Base-by-base conservation (phyloP, 148 eudicot genomes). In the Diospyros kaki region DNA sequence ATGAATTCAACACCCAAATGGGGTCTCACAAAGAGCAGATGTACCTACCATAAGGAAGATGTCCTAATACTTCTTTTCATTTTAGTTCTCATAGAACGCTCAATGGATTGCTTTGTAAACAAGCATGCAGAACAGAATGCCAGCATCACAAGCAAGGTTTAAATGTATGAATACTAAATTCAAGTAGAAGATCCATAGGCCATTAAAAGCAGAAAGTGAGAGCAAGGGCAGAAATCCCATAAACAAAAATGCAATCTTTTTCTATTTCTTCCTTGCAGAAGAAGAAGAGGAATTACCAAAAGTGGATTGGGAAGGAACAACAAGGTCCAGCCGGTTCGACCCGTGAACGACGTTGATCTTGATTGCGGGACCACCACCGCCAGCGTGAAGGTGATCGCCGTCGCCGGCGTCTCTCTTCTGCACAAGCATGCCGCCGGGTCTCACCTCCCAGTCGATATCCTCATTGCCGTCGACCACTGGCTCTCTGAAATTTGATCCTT, bases 301-400 rank as follows among this genome's bases (percentile, higher is more conserved):
- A 79, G 87, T 83, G 72, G 83, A 81, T 17, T 79, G 81, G 69
- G 87, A 74, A 56, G 87, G 86, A 17, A 86, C 81, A 48, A 70
- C 56, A 58, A 93, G 78, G 63, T 85, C 90, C 67, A 72, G 73
- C 39, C 76, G 64, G 76, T 81, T 78, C 7, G 86, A 76, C 39
- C 90, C 98, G 76, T 79, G 84, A 54, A 83, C 75, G 76, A 90
- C 89, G 80, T 86, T 90, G 82, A 85, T 28, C 73, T 65, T 80
- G 40, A 83, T 68, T 15, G 58, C 13, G 17, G 65, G 18, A 6
- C 76, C 77, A 45, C 73, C 79, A 40, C 54, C 17, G 11, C 59
- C 76, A 61, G 6, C 54, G 41, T 18, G 54, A 46, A 46, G 56
- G 60, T 38, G 48, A 51, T 11, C 48, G 58, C 51, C 76, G 56